Evolutionary conservation across 805 yeast species (phyloP).

Genomic region (Cyberlindnera galapagoensis): DNA sequence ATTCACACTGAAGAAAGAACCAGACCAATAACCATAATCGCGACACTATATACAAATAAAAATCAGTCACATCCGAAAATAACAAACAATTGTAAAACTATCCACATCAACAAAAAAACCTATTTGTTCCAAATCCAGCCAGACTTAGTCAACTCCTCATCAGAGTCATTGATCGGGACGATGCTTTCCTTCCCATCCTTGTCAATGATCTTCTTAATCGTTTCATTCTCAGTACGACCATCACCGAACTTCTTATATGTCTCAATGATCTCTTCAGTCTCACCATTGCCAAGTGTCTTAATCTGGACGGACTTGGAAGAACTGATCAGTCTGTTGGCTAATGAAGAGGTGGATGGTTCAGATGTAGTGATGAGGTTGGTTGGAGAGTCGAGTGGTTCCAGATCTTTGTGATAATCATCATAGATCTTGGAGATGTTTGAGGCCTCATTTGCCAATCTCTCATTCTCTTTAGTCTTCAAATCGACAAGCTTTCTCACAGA

Average conservation of each 20-base stretch:
- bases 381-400: conserved; percentile 5
- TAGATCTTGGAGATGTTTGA: conserved; percentile 13
- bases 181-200: conserved; percentile 31
- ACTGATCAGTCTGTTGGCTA: too few relatives aligned
- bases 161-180: too few relatives aligned
- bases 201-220: conserved; percentile 32
- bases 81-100: neutral
- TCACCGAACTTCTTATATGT: conserved; percentile 34
- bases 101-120: neutral
- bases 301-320: conserved; percentile 31
- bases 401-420: conserved; percentile 23
- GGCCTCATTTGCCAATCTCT: conserved; percentile 9
- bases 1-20: too few relatives aligned
- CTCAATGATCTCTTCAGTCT: conserved; percentile 33
- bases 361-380: conserved; percentile 4
- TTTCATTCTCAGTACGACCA: conserved; percentile 34
- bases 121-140: conserved; percentile 22
- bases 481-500: conserved; percentile 43
- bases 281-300: conserved; percentile 36
- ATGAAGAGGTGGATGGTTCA: too few relatives aligned
- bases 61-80: neutral
- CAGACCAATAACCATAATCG: too few relatives aligned
- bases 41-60: neutral
- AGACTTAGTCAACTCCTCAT: conserved; percentile 15
- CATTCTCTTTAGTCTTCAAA: conserved; percentile 26